Evolutionary conservation across 2,329 filamentous ascomycete genomes (phyloP).

Genomic region (Sphaerulina populicola): DNA sequence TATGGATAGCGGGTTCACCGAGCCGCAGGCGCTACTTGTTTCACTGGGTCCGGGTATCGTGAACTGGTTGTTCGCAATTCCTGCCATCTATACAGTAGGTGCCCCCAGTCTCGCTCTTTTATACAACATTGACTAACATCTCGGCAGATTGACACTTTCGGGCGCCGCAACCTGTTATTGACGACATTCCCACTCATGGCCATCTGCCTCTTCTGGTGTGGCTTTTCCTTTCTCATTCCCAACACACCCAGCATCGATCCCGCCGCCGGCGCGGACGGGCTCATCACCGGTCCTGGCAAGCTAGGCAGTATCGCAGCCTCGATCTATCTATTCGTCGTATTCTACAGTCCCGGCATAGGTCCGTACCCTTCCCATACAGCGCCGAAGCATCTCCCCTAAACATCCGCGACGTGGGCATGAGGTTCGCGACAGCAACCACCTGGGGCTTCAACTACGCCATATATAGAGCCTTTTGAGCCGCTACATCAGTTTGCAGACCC

Average conservation of each 20-base stretch:
- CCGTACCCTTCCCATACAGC: conserved; percentile 41
- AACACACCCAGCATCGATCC: conserved; percentile 14
- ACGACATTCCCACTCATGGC: conserved; percentile 40
- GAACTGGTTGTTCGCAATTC: conserved; percentile 18
- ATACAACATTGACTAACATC: not conserved
- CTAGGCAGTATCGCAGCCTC: conserved; percentile 35
- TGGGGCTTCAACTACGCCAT: conserved; percentile 37
- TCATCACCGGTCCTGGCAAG: conserved; percentile 20
- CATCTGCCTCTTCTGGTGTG: conserved; percentile 42
- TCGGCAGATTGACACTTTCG: conserved; percentile 37
- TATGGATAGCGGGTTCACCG: conserved; percentile 22
- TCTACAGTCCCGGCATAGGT: conserved; percentile 35
- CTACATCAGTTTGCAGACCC: conserved; percentile 16
- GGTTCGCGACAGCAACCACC: conserved; percentile 46
- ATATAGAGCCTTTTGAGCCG: conserved; percentile 18
- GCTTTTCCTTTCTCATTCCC: conserved; percentile 36
- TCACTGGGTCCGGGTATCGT: conserved; percentile 29
- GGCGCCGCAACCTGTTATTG: conserved; percentile 39
- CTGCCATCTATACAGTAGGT: conserved; percentile 14
- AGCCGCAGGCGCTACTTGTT: conserved; percentile 25
- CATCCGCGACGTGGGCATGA: conserved; percentile 34
- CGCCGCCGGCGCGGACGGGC: conserved; percentile 3
- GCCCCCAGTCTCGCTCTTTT: conserved; percentile 11
- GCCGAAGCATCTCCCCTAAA: conserved; percentile 41
- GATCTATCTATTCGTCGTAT: conserved; percentile 30